Conservation (phyloP, 257 asterid species). For the Nicotiana paniculata region DNA sequence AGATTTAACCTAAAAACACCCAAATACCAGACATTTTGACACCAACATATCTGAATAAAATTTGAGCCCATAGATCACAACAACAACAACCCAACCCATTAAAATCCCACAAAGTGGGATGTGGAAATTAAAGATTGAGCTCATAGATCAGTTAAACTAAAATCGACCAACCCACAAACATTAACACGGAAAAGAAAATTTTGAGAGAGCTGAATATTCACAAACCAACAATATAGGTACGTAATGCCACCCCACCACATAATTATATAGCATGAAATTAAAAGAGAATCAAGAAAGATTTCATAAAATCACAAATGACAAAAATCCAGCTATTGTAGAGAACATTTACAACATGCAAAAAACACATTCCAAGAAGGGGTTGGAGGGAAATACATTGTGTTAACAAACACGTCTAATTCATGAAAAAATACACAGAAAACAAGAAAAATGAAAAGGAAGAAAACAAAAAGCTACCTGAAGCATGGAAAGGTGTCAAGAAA, state of each 20-base stretch:
- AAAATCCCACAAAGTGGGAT: too few relatives aligned
- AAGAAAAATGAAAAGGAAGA: neutral
- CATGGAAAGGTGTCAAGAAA: neutral
- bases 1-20: neutral
- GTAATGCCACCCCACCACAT: neutral
- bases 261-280: neutral
- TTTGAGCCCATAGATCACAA: neutral
- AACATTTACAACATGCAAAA: neutral
- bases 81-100: too few relatives aligned
- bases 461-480: neutral
- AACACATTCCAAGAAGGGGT: neutral
- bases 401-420: neutral
- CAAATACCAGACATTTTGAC: neutral
- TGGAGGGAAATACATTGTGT: neutral
- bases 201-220: neutral
- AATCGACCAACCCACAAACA: too few relatives aligned
- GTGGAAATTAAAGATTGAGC: neutral
- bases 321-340: neutral
- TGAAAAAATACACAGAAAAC: neutral
- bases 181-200: neutral
- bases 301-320: neutral
- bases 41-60: neutral
- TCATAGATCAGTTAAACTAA: neutral
- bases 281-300: neutral
- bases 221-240: neutral